Percentiles rank a stretch among this genome's conserved stretches.
phyloP scores from a whole-genome alignment of 257 asterid genomes.

The Primulina tabacum region DNA sequence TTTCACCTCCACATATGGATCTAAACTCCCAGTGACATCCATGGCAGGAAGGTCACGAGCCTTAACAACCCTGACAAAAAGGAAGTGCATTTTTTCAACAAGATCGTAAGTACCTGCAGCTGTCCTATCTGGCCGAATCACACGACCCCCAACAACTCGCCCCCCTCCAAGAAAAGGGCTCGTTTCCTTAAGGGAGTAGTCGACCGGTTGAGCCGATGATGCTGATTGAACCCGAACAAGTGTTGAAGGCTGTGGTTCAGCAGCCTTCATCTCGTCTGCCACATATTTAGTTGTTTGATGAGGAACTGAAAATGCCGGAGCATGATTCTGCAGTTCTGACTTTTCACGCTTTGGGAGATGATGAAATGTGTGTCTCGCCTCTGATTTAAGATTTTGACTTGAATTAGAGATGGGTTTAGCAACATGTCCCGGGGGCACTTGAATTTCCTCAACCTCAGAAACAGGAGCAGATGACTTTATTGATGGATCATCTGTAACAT shows the following conservation, averaged over 20 bases:
- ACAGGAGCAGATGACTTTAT: conserved; percentile 55
- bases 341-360: conserved; percentile 59
- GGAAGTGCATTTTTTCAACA: conserved; percentile 87
- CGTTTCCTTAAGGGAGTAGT: conserved; percentile 80
- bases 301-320: conserved; percentile 36
- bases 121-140: conserved; percentile 53
- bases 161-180: conserved; percentile 95
- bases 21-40: conserved; percentile 85
- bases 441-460: conserved; percentile 36
- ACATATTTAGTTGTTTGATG: conserved; percentile 47
- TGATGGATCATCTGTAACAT: conserved; percentile 70
- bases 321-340: conserved; percentile 37
- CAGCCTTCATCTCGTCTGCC: conserved; percentile 70
- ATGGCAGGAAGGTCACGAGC: conserved; percentile 87
- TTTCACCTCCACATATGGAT: conserved; percentile 77
- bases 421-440: conserved; percentile 28
- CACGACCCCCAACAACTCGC: conserved; percentile 78
- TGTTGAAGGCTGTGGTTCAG: conserved; percentile 64
- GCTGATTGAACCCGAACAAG: conserved; percentile 64
- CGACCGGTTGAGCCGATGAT: conserved; percentile 67
- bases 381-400: conserved; percentile 33
- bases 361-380: conserved; percentile 69
- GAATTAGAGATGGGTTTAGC: conserved; percentile 19
- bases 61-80: conserved; percentile 84
- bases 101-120: conserved; percentile 72